Percentiles rank a stretch among this genome's conserved stretches.
These are phyloP conservation scores for Lachancea thermotolerans DNA, from an alignment of 805 yeast genomes.

Conservation along the genomic window DNA sequence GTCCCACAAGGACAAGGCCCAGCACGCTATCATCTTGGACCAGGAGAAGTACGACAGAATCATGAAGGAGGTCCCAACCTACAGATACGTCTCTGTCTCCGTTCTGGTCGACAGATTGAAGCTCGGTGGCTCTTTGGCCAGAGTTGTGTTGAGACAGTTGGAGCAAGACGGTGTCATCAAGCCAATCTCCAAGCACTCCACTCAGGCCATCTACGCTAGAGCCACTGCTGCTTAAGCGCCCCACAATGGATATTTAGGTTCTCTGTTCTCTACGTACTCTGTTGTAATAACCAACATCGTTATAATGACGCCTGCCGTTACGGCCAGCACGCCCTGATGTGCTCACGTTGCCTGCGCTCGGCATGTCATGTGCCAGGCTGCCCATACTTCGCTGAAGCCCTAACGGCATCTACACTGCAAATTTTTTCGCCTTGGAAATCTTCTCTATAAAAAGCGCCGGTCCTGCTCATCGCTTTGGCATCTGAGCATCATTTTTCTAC, in stretches of 20 bases:
- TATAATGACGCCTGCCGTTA: background rate
- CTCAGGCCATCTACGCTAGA: conserved; percentile 91
- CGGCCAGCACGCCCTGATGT: no score
- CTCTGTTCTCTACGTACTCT: background rate
- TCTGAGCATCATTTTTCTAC: background rate
- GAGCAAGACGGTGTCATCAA: conserved; percentile 92
- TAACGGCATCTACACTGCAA: no score
- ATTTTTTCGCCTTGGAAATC: no score
- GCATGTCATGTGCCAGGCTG: no score
- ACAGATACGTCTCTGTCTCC: conserved; percentile 96
- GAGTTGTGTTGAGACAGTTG: conserved; percentile 94
- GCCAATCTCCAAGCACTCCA: conserved; percentile 91
- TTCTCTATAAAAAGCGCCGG: no score
- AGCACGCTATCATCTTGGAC: conserved; percentile 93
- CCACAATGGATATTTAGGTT: background rate
- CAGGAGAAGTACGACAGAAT: conserved; percentile 99
- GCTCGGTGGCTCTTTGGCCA: conserved; percentile 98
- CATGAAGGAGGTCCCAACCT: conserved; percentile 98
- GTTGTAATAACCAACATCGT: background rate
- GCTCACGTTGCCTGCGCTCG: no score
- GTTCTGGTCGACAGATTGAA: conserved; percentile 98
- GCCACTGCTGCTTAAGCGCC: conserved; percentile 62
- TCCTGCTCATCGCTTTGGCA: background rate
- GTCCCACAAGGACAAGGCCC: conserved; percentile 99
- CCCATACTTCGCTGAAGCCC: no score